Base-by-base conservation (phyloP, 2,329 filamentous ascomycete species). In the Rosellinia necatrix region DNA sequence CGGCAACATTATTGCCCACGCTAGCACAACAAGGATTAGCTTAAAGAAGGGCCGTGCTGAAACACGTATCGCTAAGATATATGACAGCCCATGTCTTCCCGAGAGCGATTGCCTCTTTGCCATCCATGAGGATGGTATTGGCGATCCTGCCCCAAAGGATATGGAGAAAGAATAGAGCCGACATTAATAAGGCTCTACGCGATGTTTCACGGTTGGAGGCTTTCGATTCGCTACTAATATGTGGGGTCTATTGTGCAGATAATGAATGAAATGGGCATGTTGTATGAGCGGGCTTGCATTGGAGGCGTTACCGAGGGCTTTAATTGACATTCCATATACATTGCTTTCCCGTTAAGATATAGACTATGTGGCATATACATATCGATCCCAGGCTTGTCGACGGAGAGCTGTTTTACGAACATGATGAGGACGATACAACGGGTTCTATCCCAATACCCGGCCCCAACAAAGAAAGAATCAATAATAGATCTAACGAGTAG, bases 1-100 rank as follows among this genome's bases (percentile, higher is more conserved):
- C 65, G 94, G 94, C 62, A 97, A 99, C 74, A 99, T 99, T 64
- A 97, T 99, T 71, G 94, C 96, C 2, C 94, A 99, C 73, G 92
- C 94, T 49, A 96, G 91, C 70, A 99, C 94, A 1, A 99, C 94
- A 2, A 83, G 94, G 69, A 82, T 99, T 66, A 97, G 92, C 69
- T 74, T 99, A 71, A 97, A 96, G 79, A 99, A 99, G 75, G 96
- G 94, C 1, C 83, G 94, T 52, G 94, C 84, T 25, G 94, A 99
- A 80, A 99, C 94, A 19, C 85, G 94, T 78, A 91, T 99, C 64
- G 96, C 94, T 78, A 99, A 97, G 81, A 99, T 99, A 60, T 99
- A 99, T 71, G 96, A 99, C 75, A 97, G 92, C 66, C 94, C 94
- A 2, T 99, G 94, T 74, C 78, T 99, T 62, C 94, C 94, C 0